Conservation (phyloP, 2,329 filamentous ascomycete species). For the Periconia macrospinosa region DNA sequence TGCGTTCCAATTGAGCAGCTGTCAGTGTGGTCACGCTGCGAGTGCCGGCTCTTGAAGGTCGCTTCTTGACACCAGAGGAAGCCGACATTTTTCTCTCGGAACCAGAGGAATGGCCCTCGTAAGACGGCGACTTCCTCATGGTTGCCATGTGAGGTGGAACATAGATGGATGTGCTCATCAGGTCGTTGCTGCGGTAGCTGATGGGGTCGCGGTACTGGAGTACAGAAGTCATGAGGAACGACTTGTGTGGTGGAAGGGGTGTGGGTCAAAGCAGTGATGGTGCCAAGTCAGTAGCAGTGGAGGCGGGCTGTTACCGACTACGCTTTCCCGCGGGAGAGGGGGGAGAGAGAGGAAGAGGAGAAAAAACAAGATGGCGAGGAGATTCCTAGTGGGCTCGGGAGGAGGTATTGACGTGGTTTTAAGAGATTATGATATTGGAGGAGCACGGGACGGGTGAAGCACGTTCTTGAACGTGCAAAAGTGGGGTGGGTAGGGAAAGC, state of each 20-base stretch:
- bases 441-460: slow-evolving; percentile 20
- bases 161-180: slow-evolving; percentile 42
- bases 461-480: background rate
- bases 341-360: slow-evolving; percentile 12
- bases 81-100: slow-evolving; percentile 37
- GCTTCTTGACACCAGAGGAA: slow-evolving; percentile 47
- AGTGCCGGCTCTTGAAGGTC: slow-evolving; percentile 57
- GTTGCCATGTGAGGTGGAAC: slow-evolving; percentile 38
- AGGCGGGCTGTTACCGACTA: slow-evolving; percentile 11
- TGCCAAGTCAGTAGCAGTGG: slow-evolving; percentile 36
- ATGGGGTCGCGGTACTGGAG: slow-evolving; percentile 43
- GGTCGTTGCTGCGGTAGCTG: slow-evolving; percentile 40
- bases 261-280: slow-evolving; percentile 29
- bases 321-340: too few species aligned
- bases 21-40: slow-evolving; percentile 61
- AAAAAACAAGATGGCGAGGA: slow-evolving; percentile 23
- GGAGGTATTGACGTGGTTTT: slow-evolving; percentile 24
- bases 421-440: slow-evolving; percentile 9
- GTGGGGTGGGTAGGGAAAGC: background rate
- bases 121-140: slow-evolving; percentile 39
- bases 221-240: slow-evolving; percentile 46
- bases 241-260: slow-evolving; percentile 31
- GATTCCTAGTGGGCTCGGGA: slow-evolving; percentile 19
- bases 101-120: slow-evolving; percentile 44
- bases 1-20: slow-evolving; percentile 60